These are phyloP conservation scores for Fusarium proliferatum DNA, from an alignment of 2,329 filamentous ascomycete species.

Conservation along the genomic window DNA sequence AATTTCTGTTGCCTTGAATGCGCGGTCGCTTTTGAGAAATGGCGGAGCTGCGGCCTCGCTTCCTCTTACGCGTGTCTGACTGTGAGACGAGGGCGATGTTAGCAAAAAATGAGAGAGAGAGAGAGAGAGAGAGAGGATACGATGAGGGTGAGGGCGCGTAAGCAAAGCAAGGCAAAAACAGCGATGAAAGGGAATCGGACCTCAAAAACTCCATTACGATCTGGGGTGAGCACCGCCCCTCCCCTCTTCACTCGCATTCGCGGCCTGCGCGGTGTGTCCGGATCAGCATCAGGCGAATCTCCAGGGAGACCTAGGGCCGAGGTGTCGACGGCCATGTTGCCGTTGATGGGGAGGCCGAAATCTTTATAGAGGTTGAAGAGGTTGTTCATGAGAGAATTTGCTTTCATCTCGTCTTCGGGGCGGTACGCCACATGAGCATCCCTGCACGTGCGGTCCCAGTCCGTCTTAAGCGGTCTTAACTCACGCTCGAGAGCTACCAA, in stretches of 20 bases:
- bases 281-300: neutral
- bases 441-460: constrained; percentile 6
- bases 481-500: neutral
- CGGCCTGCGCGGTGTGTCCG: neutral
- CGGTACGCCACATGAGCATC: constrained; percentile 12
- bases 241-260: neutral
- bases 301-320: neutral
- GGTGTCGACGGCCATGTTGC: neutral
- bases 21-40: constrained; percentile 1
- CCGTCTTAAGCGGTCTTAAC: neutral
- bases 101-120: neutral
- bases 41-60: neutral
- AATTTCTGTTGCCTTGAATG: neutral
- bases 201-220: constrained; percentile 4
- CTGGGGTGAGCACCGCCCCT: neutral
- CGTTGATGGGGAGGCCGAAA: neutral
- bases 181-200: neutral
- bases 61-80: constrained; percentile 17
- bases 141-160: neutral
- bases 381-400: constrained; percentile 16
- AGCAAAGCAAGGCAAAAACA: neutral
- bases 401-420: constrained; percentile 3
- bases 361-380: neutral
- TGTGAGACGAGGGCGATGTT: neutral
- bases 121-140: neutral